Evolutionary conservation across 805 yeast genomes (phyloP).

Genomic region (Spathaspora arborariae): DNA sequence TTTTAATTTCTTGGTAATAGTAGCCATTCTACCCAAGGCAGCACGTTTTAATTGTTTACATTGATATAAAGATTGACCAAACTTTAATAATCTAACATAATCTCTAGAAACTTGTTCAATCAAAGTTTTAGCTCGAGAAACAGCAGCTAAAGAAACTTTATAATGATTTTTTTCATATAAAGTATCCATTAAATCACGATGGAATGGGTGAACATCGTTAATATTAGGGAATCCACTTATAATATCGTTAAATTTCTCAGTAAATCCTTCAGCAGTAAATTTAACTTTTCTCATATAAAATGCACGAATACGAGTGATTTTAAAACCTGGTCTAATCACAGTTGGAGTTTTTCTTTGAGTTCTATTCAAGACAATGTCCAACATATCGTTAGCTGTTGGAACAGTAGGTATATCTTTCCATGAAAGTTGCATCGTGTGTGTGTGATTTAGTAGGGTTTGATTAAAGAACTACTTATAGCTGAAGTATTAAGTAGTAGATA

Average conservation of each 20-base stretch:
- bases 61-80: conserved; percentile 96
- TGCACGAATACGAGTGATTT: conserved; percentile 92
- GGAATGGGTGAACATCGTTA: conserved; percentile 97
- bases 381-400: conserved; percentile 84
- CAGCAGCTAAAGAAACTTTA: conserved; percentile 92
- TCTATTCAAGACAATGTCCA: conserved; percentile 94
- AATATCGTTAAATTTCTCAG: conserved; percentile 85
- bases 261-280: conserved; percentile 93
- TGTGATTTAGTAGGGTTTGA: neutral
- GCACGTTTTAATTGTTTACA: conserved; percentile 98
- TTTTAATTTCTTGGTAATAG: conserved; percentile 90
- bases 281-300: conserved; percentile 98
- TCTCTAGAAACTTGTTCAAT: conserved; percentile 96
- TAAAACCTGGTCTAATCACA: conserved; percentile 95
- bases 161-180: conserved; percentile 97
- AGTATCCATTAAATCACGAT: conserved; percentile 96
- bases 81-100: conserved; percentile 88
- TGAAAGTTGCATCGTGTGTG: conserved; percentile 76
- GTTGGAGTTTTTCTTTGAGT: conserved; percentile 99
- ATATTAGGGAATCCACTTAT: conserved; percentile 91
- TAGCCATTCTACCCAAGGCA: conserved; percentile 99
- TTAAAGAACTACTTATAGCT: neutral
- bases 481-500: neutral
- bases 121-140: conserved; percentile 88
- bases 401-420: conserved; percentile 99